Conservation (phyloP, 2,329 filamentous ascomycete species). For the Colletotrichum spinosum region DNA sequence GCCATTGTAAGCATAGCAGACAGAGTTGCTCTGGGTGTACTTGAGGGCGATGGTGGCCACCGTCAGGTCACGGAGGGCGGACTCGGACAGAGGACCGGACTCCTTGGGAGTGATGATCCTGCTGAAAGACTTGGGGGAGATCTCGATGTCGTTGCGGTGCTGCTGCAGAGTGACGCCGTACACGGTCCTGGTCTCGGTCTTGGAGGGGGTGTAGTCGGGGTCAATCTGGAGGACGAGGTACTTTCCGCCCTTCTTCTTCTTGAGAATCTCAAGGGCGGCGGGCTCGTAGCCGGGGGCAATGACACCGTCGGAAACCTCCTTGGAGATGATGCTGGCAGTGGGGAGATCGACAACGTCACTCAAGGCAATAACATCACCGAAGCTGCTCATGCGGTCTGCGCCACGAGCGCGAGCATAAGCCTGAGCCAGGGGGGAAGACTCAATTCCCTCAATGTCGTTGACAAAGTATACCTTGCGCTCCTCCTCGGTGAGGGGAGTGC, state of each 20-base stretch:
- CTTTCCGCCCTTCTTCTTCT: slow-evolving; percentile 98
- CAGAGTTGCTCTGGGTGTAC: slow-evolving; percentile 99
- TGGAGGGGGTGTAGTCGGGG: slow-evolving; percentile 81
- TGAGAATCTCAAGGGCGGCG: slow-evolving; percentile 89
- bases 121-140: slow-evolving; percentile 86
- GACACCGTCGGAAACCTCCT: slow-evolving; percentile 97
- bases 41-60: slow-evolving; percentile 97
- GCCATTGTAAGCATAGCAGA: slow-evolving; percentile 95
- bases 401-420: slow-evolving; percentile 96
- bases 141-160: slow-evolving; percentile 90
- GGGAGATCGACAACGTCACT: slow-evolving; percentile 91
- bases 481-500: slow-evolving; percentile 83
- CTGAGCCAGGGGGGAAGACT: slow-evolving; percentile 87
- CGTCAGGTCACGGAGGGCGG: slow-evolving; percentile 88
- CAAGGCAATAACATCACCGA: slow-evolving; percentile 95
- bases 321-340: slow-evolving; percentile 96
- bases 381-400: slow-evolving; percentile 98
- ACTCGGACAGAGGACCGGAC: slow-evolving; percentile 76
- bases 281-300: slow-evolving; percentile 89
- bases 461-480: slow-evolving; percentile 99
- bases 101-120: slow-evolving; percentile 90
- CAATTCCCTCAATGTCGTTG: slow-evolving; percentile 90
- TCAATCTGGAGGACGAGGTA: slow-evolving; percentile 98
- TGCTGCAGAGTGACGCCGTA: slow-evolving; percentile 92
- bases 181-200: slow-evolving; percentile 86